These are phyloP conservation scores for Mycena leptocephala DNA, from an alignment of 768 basidiomycete species.

Conservation along the genomic window DNA sequence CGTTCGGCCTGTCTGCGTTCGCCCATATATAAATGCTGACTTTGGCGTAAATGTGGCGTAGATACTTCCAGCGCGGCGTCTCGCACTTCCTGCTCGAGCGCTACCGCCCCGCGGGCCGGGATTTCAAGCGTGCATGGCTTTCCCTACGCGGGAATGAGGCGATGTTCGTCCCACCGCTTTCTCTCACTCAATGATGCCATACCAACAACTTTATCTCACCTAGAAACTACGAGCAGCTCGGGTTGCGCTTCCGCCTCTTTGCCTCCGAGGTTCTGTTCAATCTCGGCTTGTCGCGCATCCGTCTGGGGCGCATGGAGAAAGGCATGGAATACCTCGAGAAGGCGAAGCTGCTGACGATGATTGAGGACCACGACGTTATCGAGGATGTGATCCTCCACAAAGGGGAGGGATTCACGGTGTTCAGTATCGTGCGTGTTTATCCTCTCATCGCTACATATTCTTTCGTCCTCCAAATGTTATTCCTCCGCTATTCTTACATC, in stretches of 20 bases:
- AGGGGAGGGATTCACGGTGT: conserved; percentile 26
- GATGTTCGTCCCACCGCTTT: background rate
- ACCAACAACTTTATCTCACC: background rate
- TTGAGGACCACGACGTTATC: conserved; percentile 25
- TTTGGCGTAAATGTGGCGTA: background rate
- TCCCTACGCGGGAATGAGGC: conserved; percentile 24
- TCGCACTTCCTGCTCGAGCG: conserved; percentile 27
- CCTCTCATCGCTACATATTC: background rate
- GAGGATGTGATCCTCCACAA: conserved; percentile 6
- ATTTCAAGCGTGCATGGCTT: conserved; percentile 23
- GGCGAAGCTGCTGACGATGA: conserved; percentile 5
- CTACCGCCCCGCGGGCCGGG: conserved; percentile 6
- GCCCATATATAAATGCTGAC: too few relatives aligned
- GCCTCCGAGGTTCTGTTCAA: conserved; percentile 29
- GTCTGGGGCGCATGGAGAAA: conserved; percentile 15
- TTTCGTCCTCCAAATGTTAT: too few relatives aligned
- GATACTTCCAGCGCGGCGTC: conserved; percentile 31
- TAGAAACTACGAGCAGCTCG: conserved; percentile 28
- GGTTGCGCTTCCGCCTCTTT: conserved; percentile 22
- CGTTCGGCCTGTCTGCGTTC: too few relatives aligned
- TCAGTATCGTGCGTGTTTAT: conserved; percentile 21
- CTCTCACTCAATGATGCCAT: too few relatives aligned
- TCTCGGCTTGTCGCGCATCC: conserved; percentile 21
- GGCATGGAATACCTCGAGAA: conserved; percentile 16
- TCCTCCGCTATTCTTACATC: background rate